Evolutionary conservation across 2,329 filamentous ascomycete genomes (phyloP).

Genomic region (Ramichloridium luteum): DNA sequence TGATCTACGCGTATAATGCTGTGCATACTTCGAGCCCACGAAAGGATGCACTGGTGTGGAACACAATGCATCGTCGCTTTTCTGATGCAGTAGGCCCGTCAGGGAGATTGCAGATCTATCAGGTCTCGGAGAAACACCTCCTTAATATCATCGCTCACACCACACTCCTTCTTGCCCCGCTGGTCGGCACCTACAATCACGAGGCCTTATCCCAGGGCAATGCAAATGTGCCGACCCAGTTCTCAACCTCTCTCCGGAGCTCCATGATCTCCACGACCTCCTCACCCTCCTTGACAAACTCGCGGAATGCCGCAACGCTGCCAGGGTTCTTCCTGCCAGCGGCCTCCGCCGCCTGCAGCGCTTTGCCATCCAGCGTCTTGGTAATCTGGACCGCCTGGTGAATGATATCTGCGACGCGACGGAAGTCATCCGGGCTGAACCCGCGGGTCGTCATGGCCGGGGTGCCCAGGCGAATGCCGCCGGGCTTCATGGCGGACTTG

Average conservation of each 20-base stretch:
- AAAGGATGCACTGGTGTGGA: too few relatives aligned
- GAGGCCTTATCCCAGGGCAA: constrained; percentile 48
- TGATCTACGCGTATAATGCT: too few relatives aligned
- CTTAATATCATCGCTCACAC: constrained; percentile 1
- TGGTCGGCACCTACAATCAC: background rate
- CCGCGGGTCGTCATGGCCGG: constrained; percentile 96
- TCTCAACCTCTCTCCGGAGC: constrained; percentile 60
- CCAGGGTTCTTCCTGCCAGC: constrained; percentile 53
- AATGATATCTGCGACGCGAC: constrained; percentile 71
- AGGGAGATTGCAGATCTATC: background rate
- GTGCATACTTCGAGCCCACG: too few relatives aligned
- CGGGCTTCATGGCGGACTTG: constrained; percentile 90
- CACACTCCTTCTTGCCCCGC: too few relatives aligned
- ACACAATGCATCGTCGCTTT: too few relatives aligned
- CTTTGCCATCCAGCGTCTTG: constrained; percentile 60
- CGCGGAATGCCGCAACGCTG: constrained; percentile 54
- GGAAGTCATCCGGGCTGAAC: constrained; percentile 82
- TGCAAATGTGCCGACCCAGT: constrained; percentile 65
- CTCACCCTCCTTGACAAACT: constrained; percentile 56
- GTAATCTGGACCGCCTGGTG: constrained; percentile 73
- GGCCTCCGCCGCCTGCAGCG: constrained; percentile 55
- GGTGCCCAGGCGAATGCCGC: constrained; percentile 83
- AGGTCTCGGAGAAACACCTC: background rate
- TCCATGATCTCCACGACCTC: constrained; percentile 59
- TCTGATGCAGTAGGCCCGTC: too few relatives aligned